These are phyloP conservation scores for Kuraishia floccosa DNA, from an alignment of 805 yeast genomes.

Conservation along the genomic window DNA sequence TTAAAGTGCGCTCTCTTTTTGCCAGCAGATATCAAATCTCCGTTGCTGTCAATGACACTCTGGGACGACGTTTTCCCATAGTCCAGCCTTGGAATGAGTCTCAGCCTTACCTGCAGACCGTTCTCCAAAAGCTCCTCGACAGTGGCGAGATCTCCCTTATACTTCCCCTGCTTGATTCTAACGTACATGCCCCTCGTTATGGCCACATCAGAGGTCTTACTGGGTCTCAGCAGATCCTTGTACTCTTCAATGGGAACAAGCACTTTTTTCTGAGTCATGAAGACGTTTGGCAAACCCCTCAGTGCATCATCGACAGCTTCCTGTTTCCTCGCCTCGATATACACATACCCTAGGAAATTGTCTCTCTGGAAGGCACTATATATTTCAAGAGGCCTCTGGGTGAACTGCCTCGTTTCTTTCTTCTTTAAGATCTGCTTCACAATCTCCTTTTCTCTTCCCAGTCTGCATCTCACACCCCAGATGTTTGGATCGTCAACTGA, in stretches of 20 bases:
- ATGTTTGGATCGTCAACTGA: constrained; percentile 94
- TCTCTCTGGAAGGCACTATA: constrained; percentile 91
- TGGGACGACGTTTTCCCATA: constrained; percentile 53
- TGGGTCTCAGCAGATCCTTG: constrained; percentile 86
- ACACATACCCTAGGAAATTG: constrained; percentile 81
- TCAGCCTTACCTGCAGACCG: constrained; percentile 90
- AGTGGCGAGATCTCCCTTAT: constrained; percentile 85
- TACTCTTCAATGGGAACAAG: constrained; percentile 93
- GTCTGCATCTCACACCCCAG: constrained; percentile 91
- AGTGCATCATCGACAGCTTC: constrained; percentile 87
- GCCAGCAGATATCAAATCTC: background rate
- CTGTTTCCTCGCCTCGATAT: constrained; percentile 87
- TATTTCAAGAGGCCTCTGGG: constrained; percentile 72
- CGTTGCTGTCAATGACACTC: constrained; percentile 11
- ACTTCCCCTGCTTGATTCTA: constrained; percentile 81
- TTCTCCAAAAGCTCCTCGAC: constrained; percentile 91
- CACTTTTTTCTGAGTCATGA: constrained; percentile 48
- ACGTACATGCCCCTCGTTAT: constrained; percentile 89
- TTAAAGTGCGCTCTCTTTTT: constrained; percentile 2
- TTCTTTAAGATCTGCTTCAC: constrained; percentile 79
- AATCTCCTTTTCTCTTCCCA: constrained; percentile 86
- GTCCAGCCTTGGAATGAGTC: constrained; percentile 87
- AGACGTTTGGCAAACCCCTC: constrained; percentile 83
- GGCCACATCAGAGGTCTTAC: constrained; percentile 77
- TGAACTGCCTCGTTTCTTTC: constrained; percentile 65